Conservation (phyloP, 345 rosid species). For the Eutrema japonicum region DNA sequence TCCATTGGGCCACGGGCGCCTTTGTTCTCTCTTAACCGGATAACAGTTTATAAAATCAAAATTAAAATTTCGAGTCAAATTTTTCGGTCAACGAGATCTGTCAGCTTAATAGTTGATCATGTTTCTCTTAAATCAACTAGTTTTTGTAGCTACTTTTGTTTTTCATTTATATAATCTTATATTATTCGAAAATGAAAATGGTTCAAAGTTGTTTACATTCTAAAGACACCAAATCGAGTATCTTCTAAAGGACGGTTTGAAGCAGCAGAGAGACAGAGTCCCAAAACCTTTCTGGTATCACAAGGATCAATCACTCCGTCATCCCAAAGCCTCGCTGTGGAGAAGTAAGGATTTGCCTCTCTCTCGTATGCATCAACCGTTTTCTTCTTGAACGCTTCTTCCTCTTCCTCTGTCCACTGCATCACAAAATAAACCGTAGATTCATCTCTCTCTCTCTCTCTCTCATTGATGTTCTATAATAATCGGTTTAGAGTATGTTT, state of each 20-base stretch:
- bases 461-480: not conserved
- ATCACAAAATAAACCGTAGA: not conserved
- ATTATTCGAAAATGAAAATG: slow-evolving; percentile 15
- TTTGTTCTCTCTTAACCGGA: fast-evolving
- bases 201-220: slow-evolving; percentile 60
- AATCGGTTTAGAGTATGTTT: not conserved
- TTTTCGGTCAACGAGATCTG: not conserved
- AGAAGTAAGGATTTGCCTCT: slow-evolving; percentile 83
- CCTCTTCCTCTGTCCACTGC: slow-evolving; percentile 85
- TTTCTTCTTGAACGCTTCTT: slow-evolving; percentile 69
- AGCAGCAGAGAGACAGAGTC: slow-evolving; percentile 76
- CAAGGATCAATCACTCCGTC: slow-evolving; percentile 96
- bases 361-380: slow-evolving; percentile 78
- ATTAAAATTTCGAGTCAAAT: not conserved
- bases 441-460: slow-evolving; percentile 5
- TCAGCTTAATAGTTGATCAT: not conserved
- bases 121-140: not conserved
- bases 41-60: fast-evolving
- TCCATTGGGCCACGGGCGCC: slow-evolving; percentile 84
- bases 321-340: slow-evolving; percentile 95
- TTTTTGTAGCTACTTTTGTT: not conserved
- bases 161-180: not conserved
- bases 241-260: slow-evolving; percentile 60
- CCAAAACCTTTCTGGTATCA: slow-evolving; percentile 73
- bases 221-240: slow-evolving; percentile 82